phyloP scores from a whole-genome alignment of 257 asterid species.

The Lycium barbarum region DNA sequence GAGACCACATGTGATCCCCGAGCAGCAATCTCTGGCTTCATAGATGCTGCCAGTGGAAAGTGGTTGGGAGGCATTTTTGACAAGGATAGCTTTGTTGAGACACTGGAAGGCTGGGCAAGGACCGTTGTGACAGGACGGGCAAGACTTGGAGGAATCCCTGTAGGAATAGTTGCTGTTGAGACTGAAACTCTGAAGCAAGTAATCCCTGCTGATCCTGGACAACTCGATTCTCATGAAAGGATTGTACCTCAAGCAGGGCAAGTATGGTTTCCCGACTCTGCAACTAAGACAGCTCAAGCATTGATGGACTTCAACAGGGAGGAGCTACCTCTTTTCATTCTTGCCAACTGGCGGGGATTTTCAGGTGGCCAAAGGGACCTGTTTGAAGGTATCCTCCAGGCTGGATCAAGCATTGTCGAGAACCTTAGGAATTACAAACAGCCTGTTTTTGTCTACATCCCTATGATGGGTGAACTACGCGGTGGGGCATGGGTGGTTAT shows the following conservation, averaged over 20 bases:
- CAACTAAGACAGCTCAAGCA: constrained; percentile 92
- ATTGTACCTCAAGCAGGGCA: constrained; percentile 98
- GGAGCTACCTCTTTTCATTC: constrained; percentile 89
- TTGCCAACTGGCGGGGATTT: constrained; percentile 99
- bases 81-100: constrained; percentile 85
- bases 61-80: constrained; percentile 98
- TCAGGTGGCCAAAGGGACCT: constrained; percentile 99
- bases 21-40: constrained; percentile 82
- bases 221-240: constrained; percentile 92
- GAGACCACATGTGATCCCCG: constrained; percentile 97
- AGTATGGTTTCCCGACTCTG: constrained; percentile 99
- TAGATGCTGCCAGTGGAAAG: constrained; percentile 66
- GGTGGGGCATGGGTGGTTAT: constrained; percentile 99
- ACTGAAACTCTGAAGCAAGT: constrained; percentile 98
- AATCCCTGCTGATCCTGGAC: constrained; percentile 98
- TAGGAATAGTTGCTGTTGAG: constrained; percentile 95
- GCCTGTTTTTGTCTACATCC: constrained; percentile 91
- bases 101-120: constrained; percentile 98
- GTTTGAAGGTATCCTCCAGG: constrained; percentile 96
- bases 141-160: constrained; percentile 95
- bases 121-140: constrained; percentile 96
- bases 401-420: constrained; percentile 96
- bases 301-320: constrained; percentile 89
- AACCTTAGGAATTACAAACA: constrained; percentile 82
- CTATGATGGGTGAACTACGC: constrained; percentile 95